These are phyloP conservation scores for Sanguinoderma infundibulare DNA, from an alignment of 1,284 basidiomycete species.

Conservation along the genomic window DNA sequence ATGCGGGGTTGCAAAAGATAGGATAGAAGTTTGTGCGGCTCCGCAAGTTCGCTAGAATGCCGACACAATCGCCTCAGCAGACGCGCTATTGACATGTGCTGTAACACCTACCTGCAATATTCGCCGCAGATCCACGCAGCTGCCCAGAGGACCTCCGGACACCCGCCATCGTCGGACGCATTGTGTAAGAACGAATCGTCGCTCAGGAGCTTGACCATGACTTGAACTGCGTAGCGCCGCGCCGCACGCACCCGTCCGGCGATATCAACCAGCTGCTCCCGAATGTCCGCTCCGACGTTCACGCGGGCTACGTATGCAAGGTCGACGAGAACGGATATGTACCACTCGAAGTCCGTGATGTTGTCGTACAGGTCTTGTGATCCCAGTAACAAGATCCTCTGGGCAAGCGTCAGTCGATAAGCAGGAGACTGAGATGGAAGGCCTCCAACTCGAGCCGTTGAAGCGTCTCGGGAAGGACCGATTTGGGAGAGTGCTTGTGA, in stretches of 20 bases:
- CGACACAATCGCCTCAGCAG: neutral
- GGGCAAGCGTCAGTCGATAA: conserved; percentile 83
- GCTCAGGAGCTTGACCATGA: conserved; percentile 79
- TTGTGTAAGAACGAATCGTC: conserved; percentile 77
- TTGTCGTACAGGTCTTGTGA: conserved; percentile 86
- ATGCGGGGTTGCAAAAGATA: conserved; percentile 69
- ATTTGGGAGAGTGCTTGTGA: conserved; percentile 64
- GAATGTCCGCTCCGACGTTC: conserved; percentile 75
- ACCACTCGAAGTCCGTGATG: conserved; percentile 96
- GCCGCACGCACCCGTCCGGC: conserved; percentile 81
- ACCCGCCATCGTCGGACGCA: conserved; percentile 64
- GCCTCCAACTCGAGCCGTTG: conserved; percentile 36
- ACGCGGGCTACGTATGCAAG: conserved; percentile 85
- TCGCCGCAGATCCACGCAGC: conserved; percentile 97
- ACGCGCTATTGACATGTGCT: neutral
- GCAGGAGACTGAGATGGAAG: conserved; percentile 72
- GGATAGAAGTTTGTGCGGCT: conserved; percentile 71
- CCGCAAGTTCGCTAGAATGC: conserved; percentile 61
- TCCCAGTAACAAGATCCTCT: conserved; percentile 84
- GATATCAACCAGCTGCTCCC: conserved; percentile 88
- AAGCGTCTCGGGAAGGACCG: conserved; percentile 43
- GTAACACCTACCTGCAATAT: conserved; percentile 72
- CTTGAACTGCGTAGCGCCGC: conserved; percentile 78
- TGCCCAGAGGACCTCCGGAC: conserved; percentile 86
- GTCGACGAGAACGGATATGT: conserved; percentile 90